phyloP scores from a whole-genome alignment of 805 yeast genomes.

The Lachancea mirantina region DNA sequence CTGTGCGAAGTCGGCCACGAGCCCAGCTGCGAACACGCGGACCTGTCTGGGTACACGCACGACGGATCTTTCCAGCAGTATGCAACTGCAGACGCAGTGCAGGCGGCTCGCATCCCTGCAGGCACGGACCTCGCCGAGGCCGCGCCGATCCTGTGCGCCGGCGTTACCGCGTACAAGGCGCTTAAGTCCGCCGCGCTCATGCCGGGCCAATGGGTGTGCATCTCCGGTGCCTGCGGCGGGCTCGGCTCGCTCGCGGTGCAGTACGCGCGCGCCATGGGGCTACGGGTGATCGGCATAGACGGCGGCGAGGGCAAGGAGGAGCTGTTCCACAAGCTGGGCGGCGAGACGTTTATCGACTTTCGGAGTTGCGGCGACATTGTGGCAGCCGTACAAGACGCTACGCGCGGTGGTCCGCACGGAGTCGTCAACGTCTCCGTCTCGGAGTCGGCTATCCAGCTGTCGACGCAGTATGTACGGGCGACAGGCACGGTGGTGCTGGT shows the following conservation, averaged over 20 bases:
- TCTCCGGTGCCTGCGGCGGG: slow-evolving; percentile 81
- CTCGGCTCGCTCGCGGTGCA: slow-evolving; percentile 70
- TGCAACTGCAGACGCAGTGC: slow-evolving; percentile 58
- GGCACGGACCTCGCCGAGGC: slow-evolving; percentile 49
- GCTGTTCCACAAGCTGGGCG: slow-evolving; percentile 50
- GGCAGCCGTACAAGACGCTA: slow-evolving; percentile 38
- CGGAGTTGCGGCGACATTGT: slow-evolving; percentile 44
- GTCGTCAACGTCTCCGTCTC: slow-evolving; percentile 58
- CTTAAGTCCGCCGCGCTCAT: slow-evolving; percentile 48
- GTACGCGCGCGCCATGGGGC: slow-evolving; percentile 71
- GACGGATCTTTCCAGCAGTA: slow-evolving; percentile 64
- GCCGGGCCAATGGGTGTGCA: slow-evolving; percentile 68
- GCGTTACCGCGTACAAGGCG: slow-evolving; percentile 63
- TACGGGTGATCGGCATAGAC: slow-evolving; percentile 62
- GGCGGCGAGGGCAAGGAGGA: slow-evolving; percentile 64
- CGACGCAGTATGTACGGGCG: slow-evolving; percentile 49
- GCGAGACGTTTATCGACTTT: slow-evolving; percentile 56
- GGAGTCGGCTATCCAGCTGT: slow-evolving; percentile 43
- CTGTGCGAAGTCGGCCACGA: slow-evolving; percentile 52
- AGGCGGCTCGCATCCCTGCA: slow-evolving; percentile 51
- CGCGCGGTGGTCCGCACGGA: slow-evolving; percentile 64
- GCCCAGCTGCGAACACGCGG: slow-evolving; percentile 63
- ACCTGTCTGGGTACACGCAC: slow-evolving; percentile 67
- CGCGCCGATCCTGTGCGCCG: slow-evolving; percentile 62
- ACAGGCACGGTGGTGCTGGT: slow-evolving; percentile 65